Evolutionary conservation across 495 filamentous ascomycete species (phyloP).

Genomic region (Gamarada debralockiae): DNA sequence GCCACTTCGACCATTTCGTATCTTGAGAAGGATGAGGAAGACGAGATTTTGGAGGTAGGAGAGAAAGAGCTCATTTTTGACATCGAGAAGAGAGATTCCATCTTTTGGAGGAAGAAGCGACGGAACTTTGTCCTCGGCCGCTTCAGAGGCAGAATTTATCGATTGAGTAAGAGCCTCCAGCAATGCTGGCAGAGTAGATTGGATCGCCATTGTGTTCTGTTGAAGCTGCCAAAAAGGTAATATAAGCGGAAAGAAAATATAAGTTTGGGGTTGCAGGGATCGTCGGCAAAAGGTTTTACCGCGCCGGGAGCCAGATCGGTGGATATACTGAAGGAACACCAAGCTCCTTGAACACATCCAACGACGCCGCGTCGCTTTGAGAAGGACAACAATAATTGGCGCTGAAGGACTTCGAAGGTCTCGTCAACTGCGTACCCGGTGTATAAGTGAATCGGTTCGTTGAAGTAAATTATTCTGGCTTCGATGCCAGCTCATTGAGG

Average conservation of each 20-base stretch:
- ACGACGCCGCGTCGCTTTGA: not conserved
- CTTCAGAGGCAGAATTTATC: conserved; percentile 54
- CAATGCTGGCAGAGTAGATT: conserved; percentile 49
- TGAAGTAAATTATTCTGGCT: not conserved
- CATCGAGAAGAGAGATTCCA: conserved; percentile 89
- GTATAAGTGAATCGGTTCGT: conserved; percentile 5
- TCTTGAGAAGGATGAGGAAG: conserved; percentile 79
- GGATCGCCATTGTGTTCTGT: conserved; percentile 39
- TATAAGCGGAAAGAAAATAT: not conserved
- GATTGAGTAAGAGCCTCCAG: conserved; percentile 62
- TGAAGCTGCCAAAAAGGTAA: not conserved
- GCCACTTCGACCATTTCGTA: conserved; percentile 53
- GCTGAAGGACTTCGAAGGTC: too few species aligned
- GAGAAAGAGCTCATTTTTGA: conserved; percentile 91
- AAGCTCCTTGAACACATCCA: not conserved
- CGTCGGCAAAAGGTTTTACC: conserved; percentile 7
- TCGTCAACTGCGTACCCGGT: too few species aligned
- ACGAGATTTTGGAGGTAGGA: conserved; percentile 94
- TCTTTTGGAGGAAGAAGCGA: conserved; percentile 58
- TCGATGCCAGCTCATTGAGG: conserved; percentile 4
- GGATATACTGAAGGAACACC: too few species aligned
- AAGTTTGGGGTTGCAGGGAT: not conserved
- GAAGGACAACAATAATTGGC: not conserved
- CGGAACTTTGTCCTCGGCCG: conserved; percentile 40
- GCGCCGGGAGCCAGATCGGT: conserved; percentile 9